Conservation (phyloP, 768 basidiomycete genomes). For the Suillus paluster region DNA sequence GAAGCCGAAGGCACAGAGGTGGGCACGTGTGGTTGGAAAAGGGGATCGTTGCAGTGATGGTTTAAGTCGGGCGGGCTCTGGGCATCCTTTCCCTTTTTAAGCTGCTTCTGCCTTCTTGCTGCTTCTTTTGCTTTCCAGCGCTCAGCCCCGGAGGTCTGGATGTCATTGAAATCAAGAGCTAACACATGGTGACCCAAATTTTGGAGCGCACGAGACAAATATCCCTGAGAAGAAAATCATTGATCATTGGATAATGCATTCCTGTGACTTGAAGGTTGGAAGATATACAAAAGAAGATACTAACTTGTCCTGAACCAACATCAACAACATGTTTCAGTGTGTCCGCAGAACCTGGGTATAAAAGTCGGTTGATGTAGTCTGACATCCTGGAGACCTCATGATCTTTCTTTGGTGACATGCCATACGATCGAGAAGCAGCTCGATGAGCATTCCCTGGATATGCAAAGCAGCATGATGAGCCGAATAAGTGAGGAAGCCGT, state of each 20-base stretch:
- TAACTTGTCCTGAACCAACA: slow-evolving; percentile 74
- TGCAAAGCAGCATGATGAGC: neutral
- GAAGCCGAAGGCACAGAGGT: neutral
- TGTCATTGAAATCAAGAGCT: slow-evolving; percentile 65
- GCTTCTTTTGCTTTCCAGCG: slow-evolving; percentile 41
- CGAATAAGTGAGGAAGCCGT: slow-evolving; percentile 6
- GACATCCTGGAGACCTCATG: slow-evolving; percentile 75
- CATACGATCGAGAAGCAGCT: slow-evolving; percentile 29
- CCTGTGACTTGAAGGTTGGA: neutral
- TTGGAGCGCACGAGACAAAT: slow-evolving; percentile 58
- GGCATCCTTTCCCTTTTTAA: slow-evolving; percentile 12
- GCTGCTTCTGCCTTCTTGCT: slow-evolving; percentile 20
- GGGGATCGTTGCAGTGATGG: neutral
- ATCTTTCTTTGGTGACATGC: slow-evolving; percentile 78
- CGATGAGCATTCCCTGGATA: slow-evolving; percentile 12
- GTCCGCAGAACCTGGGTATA: slow-evolving; percentile 26
- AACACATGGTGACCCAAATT: slow-evolving; percentile 52
- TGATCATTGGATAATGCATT: neutral
- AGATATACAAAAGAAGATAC: slow-evolving; percentile 13
- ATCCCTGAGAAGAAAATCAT: slow-evolving; percentile 46
- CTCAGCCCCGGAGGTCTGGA: slow-evolving; percentile 62
- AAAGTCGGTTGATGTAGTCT: slow-evolving; percentile 49
- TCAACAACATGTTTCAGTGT: slow-evolving; percentile 59
- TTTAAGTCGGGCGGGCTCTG: slow-evolving; percentile 1
- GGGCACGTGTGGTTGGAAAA: slow-evolving; percentile 1